Evolutionary conservation across 1,139 yeast species (phyloP).

Genomic region (Scheffersomyces segobiensis): DNA sequence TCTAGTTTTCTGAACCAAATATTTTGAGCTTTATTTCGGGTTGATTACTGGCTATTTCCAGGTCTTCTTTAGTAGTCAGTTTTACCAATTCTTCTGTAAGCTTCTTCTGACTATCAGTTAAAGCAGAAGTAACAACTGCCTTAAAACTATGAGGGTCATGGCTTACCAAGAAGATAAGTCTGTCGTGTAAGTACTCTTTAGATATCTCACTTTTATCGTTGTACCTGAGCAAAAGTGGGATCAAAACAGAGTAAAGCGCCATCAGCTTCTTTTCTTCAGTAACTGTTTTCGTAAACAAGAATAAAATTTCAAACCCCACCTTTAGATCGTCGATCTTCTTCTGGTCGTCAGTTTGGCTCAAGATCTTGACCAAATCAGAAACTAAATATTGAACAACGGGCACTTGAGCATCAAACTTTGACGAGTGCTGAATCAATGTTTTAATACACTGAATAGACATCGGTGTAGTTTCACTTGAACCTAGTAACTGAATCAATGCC

Average conservation of each 20-base stretch:
- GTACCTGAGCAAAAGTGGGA: constrained; percentile 53
- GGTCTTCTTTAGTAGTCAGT: constrained; percentile 1
- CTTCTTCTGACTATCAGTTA: constrained; percentile 38
- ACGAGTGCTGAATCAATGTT: constrained; percentile 49
- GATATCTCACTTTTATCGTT: constrained; percentile 25
- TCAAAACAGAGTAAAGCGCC: constrained; percentile 41
- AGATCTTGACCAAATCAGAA: constrained; percentile 20
- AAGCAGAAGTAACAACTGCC: constrained; percentile 37
- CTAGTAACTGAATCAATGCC: constrained; percentile 37
- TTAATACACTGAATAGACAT: constrained; percentile 61
- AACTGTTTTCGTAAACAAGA: constrained; percentile 41
- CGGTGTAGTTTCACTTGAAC: constrained; percentile 30
- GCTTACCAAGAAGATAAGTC: constrained; percentile 52
- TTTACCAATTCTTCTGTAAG: constrained; percentile 45
- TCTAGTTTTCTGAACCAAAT: constrained; percentile 19
- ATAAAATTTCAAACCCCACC: constrained; percentile 55
- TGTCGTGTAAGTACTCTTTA: constrained; percentile 47
- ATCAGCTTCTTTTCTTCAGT: constrained; percentile 27
- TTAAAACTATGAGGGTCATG: constrained; percentile 57
- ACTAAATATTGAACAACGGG: constrained; percentile 36
- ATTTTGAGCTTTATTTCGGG: constrained; percentile 37
- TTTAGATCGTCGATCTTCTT: constrained; percentile 26
- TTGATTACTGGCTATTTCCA: constrained; percentile 5
- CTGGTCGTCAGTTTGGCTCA: constrained; percentile 16
- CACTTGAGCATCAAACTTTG: constrained; percentile 21